Percentiles rank a stretch among this genome's conserved stretches.
phyloP scores from a whole-genome alignment of 2,329 filamentous ascomycete species.

The Arachnomyces sp. region DNA sequence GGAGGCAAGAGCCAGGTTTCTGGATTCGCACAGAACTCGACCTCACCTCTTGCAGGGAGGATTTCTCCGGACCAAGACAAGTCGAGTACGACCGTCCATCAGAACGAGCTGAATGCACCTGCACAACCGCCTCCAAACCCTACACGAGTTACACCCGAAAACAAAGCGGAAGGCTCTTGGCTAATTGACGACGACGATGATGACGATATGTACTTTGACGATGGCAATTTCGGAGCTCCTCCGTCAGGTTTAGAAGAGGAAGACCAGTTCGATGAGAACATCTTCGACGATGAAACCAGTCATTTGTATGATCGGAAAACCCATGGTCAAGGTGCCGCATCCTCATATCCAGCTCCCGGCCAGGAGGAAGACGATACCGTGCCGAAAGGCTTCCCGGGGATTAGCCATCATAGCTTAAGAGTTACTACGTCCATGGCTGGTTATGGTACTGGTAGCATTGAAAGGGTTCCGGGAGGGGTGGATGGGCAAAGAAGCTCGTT shows the following conservation, averaged over 20 bases:
- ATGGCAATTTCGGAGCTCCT: slow-evolving; percentile 36
- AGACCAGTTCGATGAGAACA: slow-evolving; percentile 38
- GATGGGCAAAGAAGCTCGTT: too few species aligned
- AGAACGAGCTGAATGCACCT: not conserved
- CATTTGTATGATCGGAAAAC: slow-evolving; percentile 35
- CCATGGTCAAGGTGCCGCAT: slow-evolving; percentile 1
- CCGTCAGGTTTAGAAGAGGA: slow-evolving; percentile 21
- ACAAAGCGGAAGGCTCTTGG: slow-evolving; percentile 2
- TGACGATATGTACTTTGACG: slow-evolving; percentile 41
- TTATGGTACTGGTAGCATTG: too few species aligned
- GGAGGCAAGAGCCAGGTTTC: not conserved
- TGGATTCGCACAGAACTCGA: not conserved
- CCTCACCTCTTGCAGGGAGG: slow-evolving; percentile 1
- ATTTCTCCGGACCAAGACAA: not conserved
- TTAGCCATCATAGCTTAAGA: too few species aligned
- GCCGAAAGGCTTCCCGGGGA: slow-evolving; percentile 1
- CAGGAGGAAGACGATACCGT: not conserved
- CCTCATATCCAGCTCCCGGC: too few species aligned
- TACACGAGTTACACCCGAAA: not conserved
- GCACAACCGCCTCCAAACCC: not conserved
- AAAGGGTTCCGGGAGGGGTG: too few species aligned
- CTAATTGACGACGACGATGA: slow-evolving; percentile 18
- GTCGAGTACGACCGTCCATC: too few species aligned
- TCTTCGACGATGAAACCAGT: slow-evolving; percentile 41
- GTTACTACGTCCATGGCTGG: too few species aligned